A percentile compares a stretch with the other conserved stretches of the same genome.
phyloP scores from a whole-genome alignment of 768 basidiomycete genomes.

The Kwoniella sp. region DNA sequence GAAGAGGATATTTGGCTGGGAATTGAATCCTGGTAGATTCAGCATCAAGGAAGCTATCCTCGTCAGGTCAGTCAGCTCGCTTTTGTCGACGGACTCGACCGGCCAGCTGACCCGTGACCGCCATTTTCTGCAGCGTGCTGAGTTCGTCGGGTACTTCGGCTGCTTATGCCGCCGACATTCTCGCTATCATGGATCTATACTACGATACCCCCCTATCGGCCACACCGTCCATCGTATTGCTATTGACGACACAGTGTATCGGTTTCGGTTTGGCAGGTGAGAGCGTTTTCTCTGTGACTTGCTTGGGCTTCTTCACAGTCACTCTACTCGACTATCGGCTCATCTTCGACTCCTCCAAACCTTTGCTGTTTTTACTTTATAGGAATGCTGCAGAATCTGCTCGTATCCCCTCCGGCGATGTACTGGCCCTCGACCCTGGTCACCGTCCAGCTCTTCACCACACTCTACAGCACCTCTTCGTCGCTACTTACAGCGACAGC shows the following conservation, averaged over 20 bases:
- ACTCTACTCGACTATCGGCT: neutral
- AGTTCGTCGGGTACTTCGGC: slow-evolving; percentile 49
- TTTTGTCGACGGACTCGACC: neutral
- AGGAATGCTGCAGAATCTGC: slow-evolving; percentile 54
- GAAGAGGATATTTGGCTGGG: slow-evolving; percentile 30
- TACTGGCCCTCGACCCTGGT: slow-evolving; percentile 56
- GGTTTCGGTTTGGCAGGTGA: slow-evolving; percentile 56
- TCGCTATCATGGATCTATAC: slow-evolving; percentile 57
- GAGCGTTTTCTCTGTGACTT: too few relatives aligned
- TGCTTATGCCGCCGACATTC: slow-evolving; percentile 57
- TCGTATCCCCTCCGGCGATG: slow-evolving; percentile 54
- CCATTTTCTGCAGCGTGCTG: slow-evolving; percentile 35
- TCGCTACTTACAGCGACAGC: slow-evolving; percentile 20
- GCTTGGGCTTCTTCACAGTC: too few relatives aligned
- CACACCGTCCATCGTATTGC: slow-evolving; percentile 48
- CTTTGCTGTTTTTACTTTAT: too few relatives aligned
- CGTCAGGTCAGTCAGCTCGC: slow-evolving; percentile 41
- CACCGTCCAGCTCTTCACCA: slow-evolving; percentile 55
- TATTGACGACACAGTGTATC: slow-evolving; percentile 57
- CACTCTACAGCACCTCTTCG: slow-evolving; percentile 46
- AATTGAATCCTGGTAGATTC: slow-evolving; percentile 54
- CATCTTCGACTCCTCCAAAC: neutral
- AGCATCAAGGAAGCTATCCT: slow-evolving; percentile 55
- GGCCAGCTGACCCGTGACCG: neutral
- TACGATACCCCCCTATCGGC: slow-evolving; percentile 49